phyloP scores from a whole-genome alignment of 1,284 basidiomycete genomes.

The Tylopilus sp. region DNA sequence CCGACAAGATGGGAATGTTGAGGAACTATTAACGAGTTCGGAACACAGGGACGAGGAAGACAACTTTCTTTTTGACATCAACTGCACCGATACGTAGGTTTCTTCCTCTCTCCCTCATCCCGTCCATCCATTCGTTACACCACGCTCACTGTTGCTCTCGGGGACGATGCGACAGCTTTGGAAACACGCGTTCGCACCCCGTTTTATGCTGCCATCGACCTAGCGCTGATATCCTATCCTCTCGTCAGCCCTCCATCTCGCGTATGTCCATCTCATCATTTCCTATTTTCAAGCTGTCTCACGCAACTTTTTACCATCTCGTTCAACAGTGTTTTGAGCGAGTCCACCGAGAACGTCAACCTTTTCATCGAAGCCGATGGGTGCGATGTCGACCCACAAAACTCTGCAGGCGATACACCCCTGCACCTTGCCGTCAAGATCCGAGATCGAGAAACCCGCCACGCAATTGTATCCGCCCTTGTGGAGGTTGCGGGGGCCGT shows the following conservation, averaged over 20 bases:
- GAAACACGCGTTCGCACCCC: slow-evolving; percentile 43
- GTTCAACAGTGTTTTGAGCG: slow-evolving; percentile 29
- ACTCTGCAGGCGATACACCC: slow-evolving; percentile 40
- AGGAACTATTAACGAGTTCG: slow-evolving; percentile 32
- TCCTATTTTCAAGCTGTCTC: background rate
- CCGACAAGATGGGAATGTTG: slow-evolving; percentile 38
- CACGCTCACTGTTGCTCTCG: slow-evolving; percentile 5
- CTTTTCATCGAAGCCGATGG: slow-evolving; percentile 39
- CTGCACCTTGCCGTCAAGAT: slow-evolving; percentile 41
- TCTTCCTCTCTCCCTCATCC: background rate
- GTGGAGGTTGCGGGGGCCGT: slow-evolving; percentile 38
- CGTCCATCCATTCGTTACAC: background rate
- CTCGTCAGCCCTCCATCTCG: slow-evolving; percentile 42
- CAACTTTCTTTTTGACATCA: slow-evolving; percentile 42
- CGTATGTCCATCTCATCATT: slow-evolving; percentile 35
- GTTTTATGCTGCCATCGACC: slow-evolving; percentile 8
- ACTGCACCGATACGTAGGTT: slow-evolving; percentile 43
- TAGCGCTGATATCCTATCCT: slow-evolving; percentile 22
- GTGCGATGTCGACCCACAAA: slow-evolving; percentile 44
- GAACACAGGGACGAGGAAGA: slow-evolving; percentile 37
- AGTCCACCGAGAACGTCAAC: slow-evolving; percentile 30
- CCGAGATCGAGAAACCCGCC: slow-evolving; percentile 23
- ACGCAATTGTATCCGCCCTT: slow-evolving; percentile 32
- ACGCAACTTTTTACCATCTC: background rate
- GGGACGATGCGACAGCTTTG: slow-evolving; percentile 23